Evolutionary conservation across 495 filamentous ascomycete genomes (phyloP), one percentile per base, ranked within the genome.

Genomic region (Trichoderma virens): DNA sequence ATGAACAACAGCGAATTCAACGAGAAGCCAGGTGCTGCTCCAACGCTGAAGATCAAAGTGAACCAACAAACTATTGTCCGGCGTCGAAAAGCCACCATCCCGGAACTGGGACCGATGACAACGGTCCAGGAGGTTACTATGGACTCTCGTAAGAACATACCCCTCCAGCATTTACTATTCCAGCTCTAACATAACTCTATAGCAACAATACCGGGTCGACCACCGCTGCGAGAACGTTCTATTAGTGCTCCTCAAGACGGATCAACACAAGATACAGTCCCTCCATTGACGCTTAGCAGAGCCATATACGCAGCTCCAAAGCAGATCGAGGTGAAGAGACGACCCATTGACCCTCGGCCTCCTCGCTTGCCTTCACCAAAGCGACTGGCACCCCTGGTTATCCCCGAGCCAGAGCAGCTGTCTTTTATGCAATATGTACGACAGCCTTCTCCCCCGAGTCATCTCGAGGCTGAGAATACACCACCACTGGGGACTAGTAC

Each of bases 161-260:
- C 34, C 20, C 28, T 30, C 20, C 9, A 61, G 9, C 27, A 20
- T 32, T 16, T 20, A n/a, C 31, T 51, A 16, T 54, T 32, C 45
- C 39, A 43, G 27, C 51, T 73, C 75, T 78, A 63, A 78, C 67
- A 27, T 34, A 30, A 39, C 18, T 62, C 16, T 65, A 34, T 18
- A 91, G 88, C 88, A 66, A 90, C 88, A 30, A 88, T 91, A 64
- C 88, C 88, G 35, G 88, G 86, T 32, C 82, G 85, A 35, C 86
- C 84, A 61, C 80, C 87, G 18, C 70, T 88, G 30, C 85, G 88
- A 71, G 86, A 88, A 73, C 79, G 87, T 67, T 88, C 86, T 39
- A 83, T 81, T 66, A 88, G 86, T 71, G 83, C 85, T 41, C 86
- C 87, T 31, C 83, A 78, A 61, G 63, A 47, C 35, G 71, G 70